These are phyloP conservation scores for Malassezia sympodialis DNA, from an alignment of 1,284 basidiomycete species.

Conservation along the genomic window DNA sequence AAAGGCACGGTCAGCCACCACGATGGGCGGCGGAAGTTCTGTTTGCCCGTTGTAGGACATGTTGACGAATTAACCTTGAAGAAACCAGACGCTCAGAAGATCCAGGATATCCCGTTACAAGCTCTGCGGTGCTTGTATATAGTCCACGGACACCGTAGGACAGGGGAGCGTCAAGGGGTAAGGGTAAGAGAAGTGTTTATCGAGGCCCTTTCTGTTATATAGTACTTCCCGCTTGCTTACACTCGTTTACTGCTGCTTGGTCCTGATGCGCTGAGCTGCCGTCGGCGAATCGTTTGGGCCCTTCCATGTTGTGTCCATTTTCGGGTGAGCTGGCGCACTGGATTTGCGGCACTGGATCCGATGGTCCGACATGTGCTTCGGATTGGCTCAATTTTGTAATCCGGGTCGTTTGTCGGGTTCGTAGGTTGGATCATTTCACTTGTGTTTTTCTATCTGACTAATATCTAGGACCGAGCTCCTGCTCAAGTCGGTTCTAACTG, in stretches of 20 bases:
- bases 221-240: conserved; percentile 17
- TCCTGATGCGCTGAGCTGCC: neutral
- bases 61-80: conserved; percentile 2
- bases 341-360: conserved; percentile 10
- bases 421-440: neutral
- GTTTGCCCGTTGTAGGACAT: conserved; percentile 6
- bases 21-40: conserved; percentile 17
- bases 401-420: neutral
- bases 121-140: conserved; percentile 7
- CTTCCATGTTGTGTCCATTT: conserved; percentile 9
- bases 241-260: neutral
- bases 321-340: conserved; percentile 10
- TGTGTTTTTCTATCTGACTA: neutral
- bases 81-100: conserved; percentile 13
- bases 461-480: neutral
- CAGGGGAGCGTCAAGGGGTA: conserved; percentile 9
- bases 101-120: conserved; percentile 10
- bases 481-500: neutral
- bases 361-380: neutral
- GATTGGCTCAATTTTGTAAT: neutral
- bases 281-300: conserved; percentile 14
- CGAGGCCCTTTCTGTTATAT: conserved; percentile 12
- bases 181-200: conserved; percentile 12
- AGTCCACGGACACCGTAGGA: conserved; percentile 8
- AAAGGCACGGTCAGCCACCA: conserved; percentile 16